phyloP scores from a whole-genome alignment of 2,329 filamentous ascomycete genomes.

The Dryadomyces quercus-mongolicae region DNA sequence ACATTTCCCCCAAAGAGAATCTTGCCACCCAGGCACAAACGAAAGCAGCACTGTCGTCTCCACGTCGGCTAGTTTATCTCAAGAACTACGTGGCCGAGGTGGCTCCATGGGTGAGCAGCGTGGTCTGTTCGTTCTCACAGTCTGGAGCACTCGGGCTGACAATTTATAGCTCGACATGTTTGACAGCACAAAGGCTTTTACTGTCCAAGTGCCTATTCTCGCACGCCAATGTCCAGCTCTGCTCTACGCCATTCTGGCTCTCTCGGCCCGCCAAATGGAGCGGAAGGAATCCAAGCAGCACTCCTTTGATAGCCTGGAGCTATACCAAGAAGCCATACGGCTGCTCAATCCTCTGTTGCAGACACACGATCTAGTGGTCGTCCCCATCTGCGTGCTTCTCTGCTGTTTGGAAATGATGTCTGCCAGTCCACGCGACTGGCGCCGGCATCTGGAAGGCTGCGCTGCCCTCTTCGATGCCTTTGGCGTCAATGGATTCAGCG shows the following conservation, averaged over 20 bases:
- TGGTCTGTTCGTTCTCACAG: too few species aligned
- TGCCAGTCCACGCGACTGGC: constrained; percentile 33
- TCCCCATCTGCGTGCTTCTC: constrained; percentile 26
- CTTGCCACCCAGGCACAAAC: constrained; percentile 8
- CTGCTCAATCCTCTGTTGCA: constrained; percentile 23
- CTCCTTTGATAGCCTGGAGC: constrained; percentile 37
- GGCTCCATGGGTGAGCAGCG: constrained; percentile 2
- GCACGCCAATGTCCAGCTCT: constrained; percentile 33
- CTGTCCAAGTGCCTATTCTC: constrained; percentile 36
- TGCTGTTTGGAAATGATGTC: constrained; percentile 32
- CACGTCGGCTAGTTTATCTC: constrained; percentile 25
- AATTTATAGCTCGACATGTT: constrained; percentile 6
- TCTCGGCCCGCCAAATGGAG: constrained; percentile 42
- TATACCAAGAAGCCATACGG: constrained; percentile 43
- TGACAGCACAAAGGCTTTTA: constrained; percentile 39
- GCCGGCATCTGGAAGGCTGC: constrained; percentile 44
- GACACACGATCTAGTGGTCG: constrained; percentile 18
- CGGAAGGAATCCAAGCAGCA: constrained; percentile 30
- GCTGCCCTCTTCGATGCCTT: constrained; percentile 41
- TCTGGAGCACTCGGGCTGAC: neutral
- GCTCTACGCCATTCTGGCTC: constrained; percentile 37
- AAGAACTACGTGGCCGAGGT: constrained; percentile 15
- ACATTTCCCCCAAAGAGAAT: constrained; percentile 4
- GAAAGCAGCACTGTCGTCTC: constrained; percentile 18
- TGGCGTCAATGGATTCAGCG: constrained; percentile 39